These are phyloP conservation scores for Stephania yunnanensis DNA, from an alignment of 164 flowering plant species.

Conservation along the genomic window DNA sequence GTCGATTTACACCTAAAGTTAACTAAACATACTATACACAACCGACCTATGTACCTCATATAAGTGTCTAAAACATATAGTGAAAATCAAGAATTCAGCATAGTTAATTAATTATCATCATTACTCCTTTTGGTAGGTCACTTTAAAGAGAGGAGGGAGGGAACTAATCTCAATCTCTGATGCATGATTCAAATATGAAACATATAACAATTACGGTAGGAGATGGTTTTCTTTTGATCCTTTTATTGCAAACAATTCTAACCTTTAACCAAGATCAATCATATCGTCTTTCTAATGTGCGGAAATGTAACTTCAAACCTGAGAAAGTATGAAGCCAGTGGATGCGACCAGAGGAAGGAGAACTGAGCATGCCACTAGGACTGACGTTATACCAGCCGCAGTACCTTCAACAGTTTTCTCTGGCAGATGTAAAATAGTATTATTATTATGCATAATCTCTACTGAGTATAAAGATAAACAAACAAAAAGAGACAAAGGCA, in stretches of 20 bases:
- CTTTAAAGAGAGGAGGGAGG: neutral
- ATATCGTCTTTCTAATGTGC: neutral
- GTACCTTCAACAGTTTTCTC: slow-evolving; percentile 99
- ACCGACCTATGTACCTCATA: neutral
- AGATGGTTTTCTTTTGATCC: neutral
- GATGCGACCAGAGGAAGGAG: slow-evolving; percentile 85
- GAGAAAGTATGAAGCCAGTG: slow-evolving; percentile 63
- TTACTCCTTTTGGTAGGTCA: too few species aligned
- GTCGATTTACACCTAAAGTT: neutral
- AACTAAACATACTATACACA: neutral
- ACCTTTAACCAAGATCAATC: too few species aligned
- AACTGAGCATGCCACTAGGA: slow-evolving; percentile 72
- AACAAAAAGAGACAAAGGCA: neutral
- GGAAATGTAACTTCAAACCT: slow-evolving; percentile 34
- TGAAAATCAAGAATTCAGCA: neutral
- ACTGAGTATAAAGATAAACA: neutral
- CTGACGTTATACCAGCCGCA: slow-evolving; percentile 97
- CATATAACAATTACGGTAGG: too few species aligned
- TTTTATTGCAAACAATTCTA: neutral
- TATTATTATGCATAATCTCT: neutral
- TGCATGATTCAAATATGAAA: neutral
- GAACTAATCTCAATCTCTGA: neutral
- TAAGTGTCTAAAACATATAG: neutral
- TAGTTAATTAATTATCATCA: too few species aligned
- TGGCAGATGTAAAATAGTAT: slow-evolving; percentile 18